Evolutionary conservation across 345 rosid genomes (phyloP), one percentile per base, ranked within the genome.

Genomic region (Psidium guajava): DNA sequence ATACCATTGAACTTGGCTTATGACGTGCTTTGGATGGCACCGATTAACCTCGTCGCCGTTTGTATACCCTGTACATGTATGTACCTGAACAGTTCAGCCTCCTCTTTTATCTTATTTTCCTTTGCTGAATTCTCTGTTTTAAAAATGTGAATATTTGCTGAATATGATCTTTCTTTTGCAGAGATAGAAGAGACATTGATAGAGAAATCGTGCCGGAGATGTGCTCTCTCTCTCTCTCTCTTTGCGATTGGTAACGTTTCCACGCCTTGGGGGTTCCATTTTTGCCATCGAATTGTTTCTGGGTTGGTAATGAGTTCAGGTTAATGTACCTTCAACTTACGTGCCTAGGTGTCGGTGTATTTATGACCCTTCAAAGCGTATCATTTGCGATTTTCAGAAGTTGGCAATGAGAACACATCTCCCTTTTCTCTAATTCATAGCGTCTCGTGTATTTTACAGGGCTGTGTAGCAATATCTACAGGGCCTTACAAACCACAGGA

Each of bases 21-120:
- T 18, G 77, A 36, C 24, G 22, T 18, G 77, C 24, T 32, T 40
- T 44, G 80, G 73, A 8, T n/a, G 81, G 53, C 56, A 28, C 80
- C 20, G 6, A n/a, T 61, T 61, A 55, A 83, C 54, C 85, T 36
- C 86, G 22, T 87, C 55, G 82, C 86, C 89, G 87, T 87, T 90
- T 90, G 87, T 92, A 92, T 90, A 87, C 92, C 86, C 85, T 95
- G 99, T 95, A 95, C 91, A 96, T 94, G 96, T 95, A 93, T 86
- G 95, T 25, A 82, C 54, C 85, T 42, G 80, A 69, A 69, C 52
- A 69, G 80, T 36, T 20, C 47, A 69, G 80, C 80, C 80, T 36
- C 21, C 49, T 61, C 21, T 51, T 8, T 27, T 8, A 20, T 52
- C 49, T 83, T 28, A 87, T 49, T 49, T 82, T 5, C 50, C 27